Evolutionary conservation across 2,329 filamentous ascomycete genomes (phyloP), one percentile per base, ranked within the genome.

Genomic region (Neurospora sp.): DNA sequence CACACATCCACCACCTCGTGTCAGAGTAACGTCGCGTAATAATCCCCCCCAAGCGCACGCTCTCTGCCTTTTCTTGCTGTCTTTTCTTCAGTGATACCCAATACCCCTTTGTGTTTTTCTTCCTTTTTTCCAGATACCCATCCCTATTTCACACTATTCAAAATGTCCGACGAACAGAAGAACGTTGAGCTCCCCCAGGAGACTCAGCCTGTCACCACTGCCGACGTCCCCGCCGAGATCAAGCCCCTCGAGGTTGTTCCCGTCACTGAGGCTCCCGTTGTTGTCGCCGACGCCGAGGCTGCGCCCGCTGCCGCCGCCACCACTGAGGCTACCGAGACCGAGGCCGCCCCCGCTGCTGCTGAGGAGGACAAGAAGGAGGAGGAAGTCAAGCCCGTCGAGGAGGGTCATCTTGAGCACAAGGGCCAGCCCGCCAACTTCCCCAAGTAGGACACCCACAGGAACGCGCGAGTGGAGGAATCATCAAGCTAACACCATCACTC

Each of bases 371-470:
- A 80, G 76, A 78, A 82, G 73, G 78, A 78, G 65, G 80, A 81
- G 73, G 82, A 83, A 77, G 79, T 78, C 74, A 81, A 82, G 69
- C 79, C 84, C 39, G 79, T 95, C 72, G 90, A 91, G 80, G 93
- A 96, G 82, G 95, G 94, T 73, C 84, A 88, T 76, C 88, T 98
- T 69, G 91, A 92, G 81, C 92, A 97, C 90, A 97, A 97, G 89
- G 92, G 92, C 79, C 86, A 97, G 88, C 92, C 92, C 79, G 86
- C 94, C 74, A 86, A 85, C 82, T 89, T 88, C 80, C 90, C 95
- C 84, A 97, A 96, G 94, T 97, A 87, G 85, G 92, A 81, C 52
- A 15, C 11, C 11, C 15, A 17, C 57, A 69, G 10, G 11, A 67
- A 38, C 43, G 43, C 38, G 11, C 5, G 40, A 69, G 33, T 73